Conservation (phyloP, 192 early-diverging fungal genomes). For the Coemansia sp. region DNA sequence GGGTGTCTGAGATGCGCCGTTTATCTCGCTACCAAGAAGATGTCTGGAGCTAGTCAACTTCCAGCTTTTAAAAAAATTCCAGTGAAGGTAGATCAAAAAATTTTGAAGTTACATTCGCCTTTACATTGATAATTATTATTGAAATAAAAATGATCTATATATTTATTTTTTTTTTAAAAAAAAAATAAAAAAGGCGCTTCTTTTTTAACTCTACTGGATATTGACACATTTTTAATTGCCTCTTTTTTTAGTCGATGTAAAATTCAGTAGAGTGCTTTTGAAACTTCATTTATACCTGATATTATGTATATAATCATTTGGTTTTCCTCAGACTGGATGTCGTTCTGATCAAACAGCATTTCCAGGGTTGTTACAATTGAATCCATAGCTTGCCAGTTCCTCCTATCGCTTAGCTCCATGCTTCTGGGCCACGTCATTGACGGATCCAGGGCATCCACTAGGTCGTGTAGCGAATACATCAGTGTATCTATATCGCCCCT, state of each 20-base stretch:
- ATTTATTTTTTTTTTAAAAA: constrained; percentile 2
- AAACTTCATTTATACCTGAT: constrained; percentile 4
- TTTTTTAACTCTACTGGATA: no score
- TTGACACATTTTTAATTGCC: no score
- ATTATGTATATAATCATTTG: background rate
- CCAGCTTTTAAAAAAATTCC: no score
- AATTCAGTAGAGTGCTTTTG: constrained; percentile 4
- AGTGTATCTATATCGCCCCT: constrained; percentile 16
- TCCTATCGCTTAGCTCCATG: constrained; percentile 9
- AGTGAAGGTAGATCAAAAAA: no score
- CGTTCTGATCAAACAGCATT: constrained; percentile 13
- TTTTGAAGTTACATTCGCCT: constrained; percentile 1
- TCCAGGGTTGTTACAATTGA: constrained; percentile 11
- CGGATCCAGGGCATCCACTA: constrained; percentile 14
- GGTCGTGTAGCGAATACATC: constrained; percentile 9
- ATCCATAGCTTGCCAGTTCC: constrained; percentile 15
- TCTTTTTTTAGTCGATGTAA: background rate
- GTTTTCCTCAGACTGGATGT: background rate
- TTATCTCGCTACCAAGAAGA: constrained; percentile 90
- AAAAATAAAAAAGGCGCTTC: no score
- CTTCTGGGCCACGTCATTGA: constrained; percentile 10
- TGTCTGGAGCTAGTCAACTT: constrained; percentile 81
- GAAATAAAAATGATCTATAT: background rate
- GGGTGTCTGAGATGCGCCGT: constrained; percentile 81
- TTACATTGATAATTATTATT: background rate